Evolutionary conservation across 2,329 filamentous ascomycete genomes (phyloP).

Genomic region (Colletotrichum tofieldiae): DNA sequence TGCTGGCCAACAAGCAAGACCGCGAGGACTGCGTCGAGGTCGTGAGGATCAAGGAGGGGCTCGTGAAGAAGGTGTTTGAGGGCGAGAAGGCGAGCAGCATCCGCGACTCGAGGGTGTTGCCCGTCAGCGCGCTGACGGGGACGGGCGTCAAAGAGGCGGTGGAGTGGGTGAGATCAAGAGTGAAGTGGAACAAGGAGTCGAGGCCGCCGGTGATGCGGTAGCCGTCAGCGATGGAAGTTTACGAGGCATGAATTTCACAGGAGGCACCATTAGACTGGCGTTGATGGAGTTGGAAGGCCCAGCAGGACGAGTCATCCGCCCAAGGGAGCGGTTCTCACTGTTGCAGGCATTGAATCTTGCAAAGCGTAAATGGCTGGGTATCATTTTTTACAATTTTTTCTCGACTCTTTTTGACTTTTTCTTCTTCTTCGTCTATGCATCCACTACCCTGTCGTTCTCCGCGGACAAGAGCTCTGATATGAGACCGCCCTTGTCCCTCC

Average conservation of each 20-base stretch:
- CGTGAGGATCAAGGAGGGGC: conserved; percentile 95
- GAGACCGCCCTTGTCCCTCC: conserved; percentile 83
- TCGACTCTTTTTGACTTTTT: conserved; percentile 30
- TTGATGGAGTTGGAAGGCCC: conserved; percentile 33
- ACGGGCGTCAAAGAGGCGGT: conserved; percentile 93
- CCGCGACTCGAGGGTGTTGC: conserved; percentile 90
- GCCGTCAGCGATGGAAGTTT: conserved; percentile 45
- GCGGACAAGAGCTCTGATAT: conserved; percentile 82
- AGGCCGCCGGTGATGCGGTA: conserved; percentile 94
- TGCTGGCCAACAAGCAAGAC: conserved; percentile 98
- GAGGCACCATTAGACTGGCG: conserved; percentile 36
- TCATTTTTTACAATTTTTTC: conserved; percentile 41
- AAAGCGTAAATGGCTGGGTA: conserved; percentile 41
- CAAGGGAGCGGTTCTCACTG: background rate
- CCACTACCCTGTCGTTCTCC: conserved; percentile 80
- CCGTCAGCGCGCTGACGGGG: conserved; percentile 90
- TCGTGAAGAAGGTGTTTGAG: conserved; percentile 96
- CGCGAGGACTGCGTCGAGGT: conserved; percentile 98
- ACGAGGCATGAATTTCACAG: conserved; percentile 34
- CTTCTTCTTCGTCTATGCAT: conserved; percentile 57
- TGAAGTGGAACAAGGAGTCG: conserved; percentile 97
- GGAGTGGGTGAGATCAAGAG: conserved; percentile 94
- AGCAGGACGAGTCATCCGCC: background rate
- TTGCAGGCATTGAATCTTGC: conserved; percentile 13
- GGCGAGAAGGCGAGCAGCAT: conserved; percentile 90